Evolutionary conservation across 2,329 filamentous ascomycete species (phyloP).

Genomic region (Beauveria sp.): DNA sequence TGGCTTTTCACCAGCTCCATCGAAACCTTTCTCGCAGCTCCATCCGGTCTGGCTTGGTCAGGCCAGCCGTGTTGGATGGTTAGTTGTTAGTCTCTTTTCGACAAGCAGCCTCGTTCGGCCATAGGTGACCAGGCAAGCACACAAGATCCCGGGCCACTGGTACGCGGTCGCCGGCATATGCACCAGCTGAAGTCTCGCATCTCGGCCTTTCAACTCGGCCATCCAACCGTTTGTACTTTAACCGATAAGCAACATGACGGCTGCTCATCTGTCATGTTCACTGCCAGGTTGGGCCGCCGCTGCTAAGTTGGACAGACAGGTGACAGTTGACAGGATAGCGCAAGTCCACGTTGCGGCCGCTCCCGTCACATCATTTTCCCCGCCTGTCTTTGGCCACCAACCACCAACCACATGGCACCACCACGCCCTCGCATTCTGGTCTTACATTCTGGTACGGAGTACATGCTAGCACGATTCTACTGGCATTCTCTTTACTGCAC

Average conservation of each 20-base stretch:
- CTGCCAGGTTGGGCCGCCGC: neutral
- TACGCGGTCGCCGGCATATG: neutral
- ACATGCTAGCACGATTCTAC: too few relatives aligned
- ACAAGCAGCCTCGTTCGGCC: neutral
- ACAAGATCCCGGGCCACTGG: neutral
- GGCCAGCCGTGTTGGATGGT: neutral
- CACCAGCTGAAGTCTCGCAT: neutral
- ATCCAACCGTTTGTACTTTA: neutral
- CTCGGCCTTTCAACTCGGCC: neutral
- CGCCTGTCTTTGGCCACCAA: neutral
- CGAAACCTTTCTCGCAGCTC: neutral
- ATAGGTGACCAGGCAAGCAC: neutral
- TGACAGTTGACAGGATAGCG: neutral
- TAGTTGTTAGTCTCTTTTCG: neutral
- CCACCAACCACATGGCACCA: neutral
- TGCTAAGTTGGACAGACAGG: neutral
- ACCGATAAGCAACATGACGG: neutral
- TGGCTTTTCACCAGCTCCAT: neutral
- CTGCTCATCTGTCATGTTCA: neutral
- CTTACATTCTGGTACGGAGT: too few relatives aligned
- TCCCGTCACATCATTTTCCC: constrained; percentile 7
- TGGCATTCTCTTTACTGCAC: too few relatives aligned
- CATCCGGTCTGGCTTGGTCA: neutral
- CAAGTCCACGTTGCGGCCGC: constrained; percentile 2
- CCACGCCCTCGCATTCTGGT: too few relatives aligned